These are phyloP conservation scores for Cordyceps cicadae DNA, from an alignment of 2,329 filamentous ascomycete genomes.

Conservation along the genomic window DNA sequence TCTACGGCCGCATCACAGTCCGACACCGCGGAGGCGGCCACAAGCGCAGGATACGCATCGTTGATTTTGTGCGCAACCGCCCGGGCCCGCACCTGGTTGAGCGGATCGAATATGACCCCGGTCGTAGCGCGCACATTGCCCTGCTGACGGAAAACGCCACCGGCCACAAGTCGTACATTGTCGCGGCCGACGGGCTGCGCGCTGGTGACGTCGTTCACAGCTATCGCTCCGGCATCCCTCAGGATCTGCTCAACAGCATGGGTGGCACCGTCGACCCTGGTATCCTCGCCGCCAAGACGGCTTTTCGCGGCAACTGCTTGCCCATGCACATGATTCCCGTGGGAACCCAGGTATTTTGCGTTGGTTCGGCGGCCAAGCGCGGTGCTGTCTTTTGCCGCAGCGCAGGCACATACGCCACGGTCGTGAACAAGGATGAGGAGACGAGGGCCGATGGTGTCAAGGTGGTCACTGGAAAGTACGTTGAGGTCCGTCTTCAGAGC, in stretches of 20 bases:
- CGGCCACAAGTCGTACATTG: conserved; percentile 75
- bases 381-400: conserved; percentile 88
- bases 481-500: conserved; percentile 81
- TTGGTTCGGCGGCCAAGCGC: conserved; percentile 66
- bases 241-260: conserved; percentile 82
- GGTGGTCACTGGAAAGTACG: conserved; percentile 63
- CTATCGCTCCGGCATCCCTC: conserved; percentile 81
- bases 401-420: conserved; percentile 82
- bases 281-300: conserved; percentile 90
- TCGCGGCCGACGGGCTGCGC: conserved; percentile 90
- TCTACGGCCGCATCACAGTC: conserved; percentile 75
- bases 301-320: conserved; percentile 88
- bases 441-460: conserved; percentile 50
- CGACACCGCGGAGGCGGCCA: conserved; percentile 87
- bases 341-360: conserved; percentile 85
- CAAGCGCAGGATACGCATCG: conserved; percentile 82
- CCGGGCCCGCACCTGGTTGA: conserved; percentile 83
- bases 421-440: conserved; percentile 82
- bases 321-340: conserved; percentile 93
- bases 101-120: conserved; percentile 92
- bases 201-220: conserved; percentile 88
- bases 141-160: conserved; percentile 69
- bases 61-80: conserved; percentile 75
- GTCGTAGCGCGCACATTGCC: conserved; percentile 87
- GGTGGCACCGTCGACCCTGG: conserved; percentile 88